Conservation (phyloP, 345 rosid genomes). For the Sisymbrium irio region DNA sequence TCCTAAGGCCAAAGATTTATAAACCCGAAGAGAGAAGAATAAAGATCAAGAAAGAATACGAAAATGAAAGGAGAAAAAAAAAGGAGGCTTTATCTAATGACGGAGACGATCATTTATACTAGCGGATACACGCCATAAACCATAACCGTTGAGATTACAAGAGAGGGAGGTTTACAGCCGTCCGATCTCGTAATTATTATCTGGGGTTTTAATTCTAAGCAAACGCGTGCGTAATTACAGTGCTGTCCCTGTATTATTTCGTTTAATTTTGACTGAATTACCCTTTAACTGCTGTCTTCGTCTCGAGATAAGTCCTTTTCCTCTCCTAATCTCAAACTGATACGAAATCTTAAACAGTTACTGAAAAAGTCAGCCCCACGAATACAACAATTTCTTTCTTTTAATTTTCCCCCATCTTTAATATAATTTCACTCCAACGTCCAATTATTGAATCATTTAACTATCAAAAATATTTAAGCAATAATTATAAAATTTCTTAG, state of each 20-base stretch:
- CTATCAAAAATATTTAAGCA: neutral
- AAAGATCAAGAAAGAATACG: neutral
- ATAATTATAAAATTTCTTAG: neutral
- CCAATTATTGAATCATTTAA: neutral
- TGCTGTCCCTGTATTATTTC: conserved; percentile 9
- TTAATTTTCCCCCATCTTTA: neutral
- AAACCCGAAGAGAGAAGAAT: neutral
- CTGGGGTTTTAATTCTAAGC: conserved; percentile 20
- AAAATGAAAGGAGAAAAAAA: neutral
- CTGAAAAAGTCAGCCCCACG: conserved; percentile 34
- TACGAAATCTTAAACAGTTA: conserved; percentile 25
- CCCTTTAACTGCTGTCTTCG: conserved; percentile 31
- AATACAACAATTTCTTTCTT: conserved; percentile 5
- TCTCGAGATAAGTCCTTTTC: conserved; percentile 29
- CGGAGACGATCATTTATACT: conserved; percentile 22
- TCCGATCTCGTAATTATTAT: conserved; percentile 20
- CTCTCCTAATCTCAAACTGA: neutral
- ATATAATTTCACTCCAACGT: neutral
- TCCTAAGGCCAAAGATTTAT: conserved; percentile 17
- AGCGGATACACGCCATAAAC: conserved; percentile 14
- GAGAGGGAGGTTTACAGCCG: neutral
- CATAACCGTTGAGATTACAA: conserved; percentile 11
- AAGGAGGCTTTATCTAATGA: conserved; percentile 12
- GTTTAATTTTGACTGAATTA: conserved; percentile 3
- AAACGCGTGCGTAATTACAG: conserved; percentile 11